Conservation (phyloP, 164 flowering plant genomes). For the Aristolochia fimbriata region DNA sequence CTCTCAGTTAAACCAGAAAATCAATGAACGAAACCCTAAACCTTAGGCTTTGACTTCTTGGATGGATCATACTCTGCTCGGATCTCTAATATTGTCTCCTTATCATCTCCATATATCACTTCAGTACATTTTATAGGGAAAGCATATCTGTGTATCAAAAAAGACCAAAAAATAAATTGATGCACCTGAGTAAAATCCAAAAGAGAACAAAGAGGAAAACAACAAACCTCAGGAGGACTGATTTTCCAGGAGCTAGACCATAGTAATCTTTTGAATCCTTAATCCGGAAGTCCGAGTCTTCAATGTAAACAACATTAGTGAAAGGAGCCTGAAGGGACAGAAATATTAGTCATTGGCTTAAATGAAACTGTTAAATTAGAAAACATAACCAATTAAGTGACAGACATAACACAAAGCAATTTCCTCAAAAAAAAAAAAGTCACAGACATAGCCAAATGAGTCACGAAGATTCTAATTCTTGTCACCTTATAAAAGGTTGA, state of each 20-base stretch:
- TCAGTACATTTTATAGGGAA: conserved; percentile 93
- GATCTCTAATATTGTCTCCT: conserved; percentile 65
- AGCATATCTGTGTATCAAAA: conserved; percentile 54
- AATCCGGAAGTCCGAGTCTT: conserved; percentile 72
- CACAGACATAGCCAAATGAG: background rate
- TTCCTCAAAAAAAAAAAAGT: too few relatives aligned
- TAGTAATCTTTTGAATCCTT: conserved; percentile 93
- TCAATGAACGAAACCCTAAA: conserved; percentile 8
- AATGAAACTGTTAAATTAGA: too few relatives aligned
- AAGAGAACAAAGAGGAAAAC: background rate
- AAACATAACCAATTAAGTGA: background rate
- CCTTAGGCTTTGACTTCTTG: conserved; percentile 88
- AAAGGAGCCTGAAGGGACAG: conserved; percentile 59
- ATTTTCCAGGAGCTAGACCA: conserved; percentile 99
- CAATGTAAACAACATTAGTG: conserved; percentile 79
- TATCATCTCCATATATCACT: conserved; percentile 64
- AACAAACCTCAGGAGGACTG: conserved; percentile 73
- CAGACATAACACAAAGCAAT: too few relatives aligned
- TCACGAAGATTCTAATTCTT: background rate
- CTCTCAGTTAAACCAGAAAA: too few relatives aligned
- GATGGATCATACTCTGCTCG: conserved; percentile 82
- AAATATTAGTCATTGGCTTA: too few relatives aligned
- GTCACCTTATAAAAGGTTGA: conserved; percentile 73
- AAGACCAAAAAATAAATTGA: background rate
- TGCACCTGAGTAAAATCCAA: background rate